Base-by-base conservation (phyloP, 441 rosid species). In the Mallotus japonicus region DNA sequence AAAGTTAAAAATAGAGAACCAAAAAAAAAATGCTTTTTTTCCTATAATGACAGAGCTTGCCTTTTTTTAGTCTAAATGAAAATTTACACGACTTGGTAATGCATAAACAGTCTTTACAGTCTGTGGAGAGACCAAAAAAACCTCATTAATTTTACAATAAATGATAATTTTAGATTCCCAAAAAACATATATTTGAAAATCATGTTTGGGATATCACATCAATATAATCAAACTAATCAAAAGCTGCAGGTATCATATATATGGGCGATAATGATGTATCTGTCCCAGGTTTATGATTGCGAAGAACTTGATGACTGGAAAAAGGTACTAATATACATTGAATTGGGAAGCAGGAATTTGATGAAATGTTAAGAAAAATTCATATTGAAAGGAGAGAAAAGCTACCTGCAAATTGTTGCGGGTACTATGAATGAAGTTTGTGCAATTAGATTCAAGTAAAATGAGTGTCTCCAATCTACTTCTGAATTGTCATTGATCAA, bases 341-440 rank as follows among this genome's bases (percentile, higher is more conserved):
- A 64, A 8, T 53, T 32, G 17, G 32, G 63, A 53, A 78, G 15
- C 28, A 59, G 47, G 34, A 69, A 46, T 44, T 37, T 24, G 32
- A 53, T 55, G n/a, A 54, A 60, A 13, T 32, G 53, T 44, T 22
- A 63, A 34, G 56, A 74, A 50, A 17, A 42, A 54, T 46, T 55
- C 56, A 24, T 3, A 6, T 12, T 14, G 0, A 40, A 44, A 42
- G 2, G 10, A 67, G 57, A 69, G 42, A 63, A 1, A 67, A 32
- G 49, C 72, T 81, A 87, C 97, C 99, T 95, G 97, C 97, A 95
- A 85, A 95, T 92, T 46, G 99, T 98, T 56, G 92, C 98, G 0
- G 97, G 92, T 56, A 92, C 90, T 54, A 97, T 79, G 80, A 83
- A 95, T 11, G 92, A 79, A 50, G 97, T 91, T 81, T 95, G 99